Percentiles rank a stretch among this genome's conserved stretches.
Conservation (phyloP, 345 rosid genomes). For the Acer negundo region DNA sequence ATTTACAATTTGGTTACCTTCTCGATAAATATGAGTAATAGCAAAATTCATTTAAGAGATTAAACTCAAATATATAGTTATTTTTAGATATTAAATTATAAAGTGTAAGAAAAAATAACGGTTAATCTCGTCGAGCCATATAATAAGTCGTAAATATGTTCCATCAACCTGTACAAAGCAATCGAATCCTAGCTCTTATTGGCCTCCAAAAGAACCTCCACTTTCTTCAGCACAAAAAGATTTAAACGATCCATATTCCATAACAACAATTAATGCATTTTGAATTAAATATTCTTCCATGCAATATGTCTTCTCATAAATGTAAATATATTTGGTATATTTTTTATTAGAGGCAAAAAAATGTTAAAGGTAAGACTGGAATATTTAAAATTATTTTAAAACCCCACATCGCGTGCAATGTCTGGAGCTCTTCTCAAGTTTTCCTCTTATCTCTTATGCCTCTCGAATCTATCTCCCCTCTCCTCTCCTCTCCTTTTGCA, state of each 20-base stretch:
- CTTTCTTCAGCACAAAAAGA: background rate
- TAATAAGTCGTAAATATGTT: no score
- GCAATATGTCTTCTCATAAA: background rate
- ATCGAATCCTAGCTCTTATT: background rate
- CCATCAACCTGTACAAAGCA: background rate
- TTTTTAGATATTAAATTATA: no score
- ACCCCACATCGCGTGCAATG: constrained; percentile 28
- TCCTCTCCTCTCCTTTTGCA: background rate
- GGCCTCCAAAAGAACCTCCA: background rate
- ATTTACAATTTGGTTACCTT: no score
- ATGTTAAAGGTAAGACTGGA: background rate
- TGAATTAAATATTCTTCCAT: background rate
- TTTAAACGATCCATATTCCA: background rate
- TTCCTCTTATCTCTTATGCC: constrained; percentile 10
- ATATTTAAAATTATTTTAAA: background rate
- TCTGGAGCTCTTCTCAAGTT: constrained; percentile 12
- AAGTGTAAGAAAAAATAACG: no score
- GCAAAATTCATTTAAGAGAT: no score
- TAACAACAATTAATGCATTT: constrained; percentile 11
- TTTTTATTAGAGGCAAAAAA: background rate
- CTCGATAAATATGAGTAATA: no score
- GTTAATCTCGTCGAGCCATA: no score
- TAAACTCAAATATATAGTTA: no score
- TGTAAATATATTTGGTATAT: background rate
- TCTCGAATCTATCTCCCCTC: background rate